Evolutionary conservation across 768 basidiomycete species (phyloP), one percentile per base, ranked within the genome.

Genomic region (Erythrobasidium yunnanense): DNA sequence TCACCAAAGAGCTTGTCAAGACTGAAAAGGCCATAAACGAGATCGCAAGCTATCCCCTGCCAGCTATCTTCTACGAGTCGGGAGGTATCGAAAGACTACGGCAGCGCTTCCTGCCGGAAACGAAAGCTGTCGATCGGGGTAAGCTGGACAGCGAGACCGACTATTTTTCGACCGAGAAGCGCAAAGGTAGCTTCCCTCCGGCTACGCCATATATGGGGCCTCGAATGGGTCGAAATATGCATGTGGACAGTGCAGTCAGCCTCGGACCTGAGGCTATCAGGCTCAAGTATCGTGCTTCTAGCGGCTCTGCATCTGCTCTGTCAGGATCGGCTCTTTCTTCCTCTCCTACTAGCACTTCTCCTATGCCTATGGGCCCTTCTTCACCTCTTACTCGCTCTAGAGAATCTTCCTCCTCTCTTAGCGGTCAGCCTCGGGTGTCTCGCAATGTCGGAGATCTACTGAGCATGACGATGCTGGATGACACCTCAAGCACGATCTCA

Each of bases 1-100:
- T 99, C 57, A 99, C 95, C 0, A 84, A 85, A 18, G 95, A 99
- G 76, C 88, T 97, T 3, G 84, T 99, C 34, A 84, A 90, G 33
- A 93, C 95, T 1, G 95, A 99, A 77, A 90, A 95, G 74, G 87
- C 88, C 0, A 93, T 99, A 75, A 99, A 99, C 71, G 87, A 92
- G 67, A 86, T 96, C 67, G 93, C 95, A 17, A 92, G 90, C 55
- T 90, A 97, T 75, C 95, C 95, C 1, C 80, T 99, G 0, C 92
- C 95, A 0, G 77, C 82, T 15, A 84, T 85, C 0, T 99, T 97
- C 78, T 97, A 96, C 72, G 86, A 90, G 75, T 84, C 86, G 7
- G 90, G 90, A 4, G 93, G 95, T 4, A 81, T 99, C 69, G 85
- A 89, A 74, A 82, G 87, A 55, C 82, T 99, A 1, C 83, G 95